These are phyloP conservation scores for Geranium brycei DNA, from an alignment of 345 rosid genomes.

Conservation along the genomic window DNA sequence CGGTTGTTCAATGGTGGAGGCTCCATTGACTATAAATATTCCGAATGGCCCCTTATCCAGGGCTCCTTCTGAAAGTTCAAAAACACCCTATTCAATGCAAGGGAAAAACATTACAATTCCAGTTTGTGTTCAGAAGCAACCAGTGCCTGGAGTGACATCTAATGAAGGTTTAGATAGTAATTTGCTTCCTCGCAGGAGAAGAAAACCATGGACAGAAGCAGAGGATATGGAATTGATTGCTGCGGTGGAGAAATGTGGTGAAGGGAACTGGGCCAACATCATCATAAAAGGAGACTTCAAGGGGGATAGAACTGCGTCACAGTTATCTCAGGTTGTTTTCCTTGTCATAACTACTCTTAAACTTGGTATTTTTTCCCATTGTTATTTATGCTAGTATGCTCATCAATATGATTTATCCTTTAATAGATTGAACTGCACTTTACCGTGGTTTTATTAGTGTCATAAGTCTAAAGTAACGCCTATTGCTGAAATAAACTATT, in stretches of 20 bases:
- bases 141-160: constrained; percentile 21
- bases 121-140: constrained; percentile 58
- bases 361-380: neutral
- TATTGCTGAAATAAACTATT: too few species aligned
- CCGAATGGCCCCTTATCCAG: constrained; percentile 40
- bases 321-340: constrained; percentile 56
- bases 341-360: neutral
- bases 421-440: too few species aligned
- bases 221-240: constrained; percentile 51
- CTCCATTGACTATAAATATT: constrained; percentile 78
- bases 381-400: neutral
- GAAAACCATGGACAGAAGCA: constrained; percentile 51
- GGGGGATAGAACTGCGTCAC: constrained; percentile 67
- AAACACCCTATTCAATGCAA: constrained; percentile 27
- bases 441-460: too few species aligned
- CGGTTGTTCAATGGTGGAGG: constrained; percentile 50
- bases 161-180: constrained; percentile 39
- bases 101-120: constrained; percentile 72
- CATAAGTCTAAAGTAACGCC: too few species aligned
- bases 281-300: constrained; percentile 41
- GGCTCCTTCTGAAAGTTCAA: constrained; percentile 36
- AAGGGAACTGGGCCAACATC: constrained; percentile 81
- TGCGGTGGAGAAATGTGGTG: constrained; percentile 73
- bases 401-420: neutral
- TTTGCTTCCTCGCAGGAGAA: constrained; percentile 43